Conservation (phyloP, 805 yeast genomes). For the Teunomyces kruisii region DNA sequence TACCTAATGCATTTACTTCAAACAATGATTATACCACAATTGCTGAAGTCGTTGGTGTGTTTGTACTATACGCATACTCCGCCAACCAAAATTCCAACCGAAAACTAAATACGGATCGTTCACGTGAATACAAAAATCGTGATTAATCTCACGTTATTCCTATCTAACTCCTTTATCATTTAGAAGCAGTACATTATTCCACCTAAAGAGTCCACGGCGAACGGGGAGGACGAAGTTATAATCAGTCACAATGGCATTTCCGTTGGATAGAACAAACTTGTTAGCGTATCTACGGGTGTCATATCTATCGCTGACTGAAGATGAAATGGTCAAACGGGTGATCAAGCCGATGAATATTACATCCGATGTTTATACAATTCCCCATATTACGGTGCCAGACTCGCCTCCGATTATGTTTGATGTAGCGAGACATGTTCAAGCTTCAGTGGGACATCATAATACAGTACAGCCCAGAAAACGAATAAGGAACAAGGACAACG, state of each 20-base stretch:
- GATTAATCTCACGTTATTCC: neutral
- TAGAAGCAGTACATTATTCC: neutral
- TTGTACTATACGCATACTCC: slow-evolving; percentile 4
- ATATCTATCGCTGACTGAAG: slow-evolving; percentile 23
- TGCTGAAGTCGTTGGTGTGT: neutral
- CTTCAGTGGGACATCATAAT: slow-evolving; percentile 9
- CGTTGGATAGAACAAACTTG: slow-evolving; percentile 30
- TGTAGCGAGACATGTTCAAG: slow-evolving; percentile 21
- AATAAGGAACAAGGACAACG: neutral
- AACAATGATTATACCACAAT: neutral
- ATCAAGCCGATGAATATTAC: slow-evolving; percentile 15
- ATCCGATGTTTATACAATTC: slow-evolving; percentile 1
- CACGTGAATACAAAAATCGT: slow-evolving; percentile 1
- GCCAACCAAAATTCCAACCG: slow-evolving; percentile 2
- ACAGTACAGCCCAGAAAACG: slow-evolving; percentile 1
- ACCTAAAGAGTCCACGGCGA: neutral
- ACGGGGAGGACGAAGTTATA: neutral
- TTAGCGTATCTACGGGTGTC: slow-evolving; percentile 30
- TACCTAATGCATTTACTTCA: neutral
- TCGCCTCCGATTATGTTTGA: slow-evolving; percentile 36
- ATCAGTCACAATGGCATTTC: slow-evolving; percentile 32
- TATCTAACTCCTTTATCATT: neutral
- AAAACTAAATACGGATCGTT: slow-evolving; percentile 1
- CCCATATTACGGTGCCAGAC: slow-evolving; percentile 9
- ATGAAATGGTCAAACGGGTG: slow-evolving; percentile 20